Base-by-base conservation (phyloP, 2,329 filamentous ascomycete genomes). In the Ceratocystis albifundus region DNA sequence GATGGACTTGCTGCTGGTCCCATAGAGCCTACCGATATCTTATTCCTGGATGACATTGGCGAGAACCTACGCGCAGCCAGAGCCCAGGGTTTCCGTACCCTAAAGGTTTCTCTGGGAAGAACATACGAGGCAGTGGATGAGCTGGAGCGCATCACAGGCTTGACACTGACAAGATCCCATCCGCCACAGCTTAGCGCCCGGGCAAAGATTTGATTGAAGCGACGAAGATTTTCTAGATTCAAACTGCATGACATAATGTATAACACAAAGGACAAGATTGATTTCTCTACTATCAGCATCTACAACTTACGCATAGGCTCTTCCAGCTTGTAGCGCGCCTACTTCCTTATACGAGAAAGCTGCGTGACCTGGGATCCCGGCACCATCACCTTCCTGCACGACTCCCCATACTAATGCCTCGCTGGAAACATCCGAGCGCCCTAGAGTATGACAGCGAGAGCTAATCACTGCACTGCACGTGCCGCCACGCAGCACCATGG, bases 11-110 rank as follows among this genome's bases (percentile, higher is more conserved):
- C 6, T 15, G 17, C 28, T 10, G 20, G 64, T 3, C 78, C 80
- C 0, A 78, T 95, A 7, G 74, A 77, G 66, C 77, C 87, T 0
- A 77, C 77, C 0, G 90, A 96, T 66, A 79, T 96, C 57, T 76
- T 96, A 3, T 99, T 99, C 74, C 76, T 96, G 62, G 94, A 96
- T 74, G 92, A 96, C 71, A 96, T 99, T 74, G 94, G 94, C 1
- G 86, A 92, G 75, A 99, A 99, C 74, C 75, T 97, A 67, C 94
- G 92, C 78, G 87, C 82, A 57, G 94, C 86, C 0, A 88, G 81
- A 75, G 81, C 80, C 62, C 78, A 85, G 25, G 93, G 93, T 0
- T 87, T 97, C 74, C 77, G 81, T 66, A 97, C 93, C 0, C 82
- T 97, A 70, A 96, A 93, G 76, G 94, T 97, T 0, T 79, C 83